These are phyloP conservation scores for Sporobolus alterniflorus DNA, from an alignment of 202 grass and related monocot species.

Conservation along the genomic window DNA sequence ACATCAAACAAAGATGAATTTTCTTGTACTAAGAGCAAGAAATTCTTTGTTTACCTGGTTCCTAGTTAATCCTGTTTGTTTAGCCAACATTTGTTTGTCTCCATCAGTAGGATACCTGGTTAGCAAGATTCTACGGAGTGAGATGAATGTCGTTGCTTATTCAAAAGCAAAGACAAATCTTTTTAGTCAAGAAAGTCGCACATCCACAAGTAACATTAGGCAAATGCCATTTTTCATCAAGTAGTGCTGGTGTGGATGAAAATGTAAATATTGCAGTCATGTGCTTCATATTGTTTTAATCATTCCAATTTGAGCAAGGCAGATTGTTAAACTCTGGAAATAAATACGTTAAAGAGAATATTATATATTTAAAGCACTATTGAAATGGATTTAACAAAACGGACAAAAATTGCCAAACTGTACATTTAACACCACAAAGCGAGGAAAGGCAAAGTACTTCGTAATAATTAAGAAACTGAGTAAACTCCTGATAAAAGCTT, in stretches of 20 bases:
- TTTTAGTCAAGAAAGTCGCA: background rate
- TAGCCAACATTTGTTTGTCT: conserved; percentile 96
- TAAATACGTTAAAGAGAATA: too few species aligned
- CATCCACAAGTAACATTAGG: background rate
- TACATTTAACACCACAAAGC: background rate
- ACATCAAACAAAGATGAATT: too few species aligned
- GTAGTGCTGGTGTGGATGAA: background rate
- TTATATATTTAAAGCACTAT: background rate
- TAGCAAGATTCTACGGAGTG: background rate
- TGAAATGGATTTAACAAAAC: conserved; percentile 11
- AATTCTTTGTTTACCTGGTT: conserved; percentile 66
- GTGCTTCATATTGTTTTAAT: too few species aligned
- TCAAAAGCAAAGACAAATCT: background rate
- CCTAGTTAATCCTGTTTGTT: conserved; percentile 88
- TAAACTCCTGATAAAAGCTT: conserved; percentile 6
- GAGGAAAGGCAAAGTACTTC: background rate
- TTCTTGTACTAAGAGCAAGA: too few species aligned
- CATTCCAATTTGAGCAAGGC: too few species aligned
- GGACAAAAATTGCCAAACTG: background rate
- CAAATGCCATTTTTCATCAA: background rate
- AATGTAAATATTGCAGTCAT: background rate
- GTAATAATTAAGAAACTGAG: conserved; percentile 41
- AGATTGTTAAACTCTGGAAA: background rate
- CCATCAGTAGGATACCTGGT: conserved; percentile 92
- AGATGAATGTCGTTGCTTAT: background rate